Percentiles rank a stretch among this genome's conserved stretches.
Conservation (phyloP, 495 filamentous ascomycete species). For the Hypoxylon subgilvum region DNA sequence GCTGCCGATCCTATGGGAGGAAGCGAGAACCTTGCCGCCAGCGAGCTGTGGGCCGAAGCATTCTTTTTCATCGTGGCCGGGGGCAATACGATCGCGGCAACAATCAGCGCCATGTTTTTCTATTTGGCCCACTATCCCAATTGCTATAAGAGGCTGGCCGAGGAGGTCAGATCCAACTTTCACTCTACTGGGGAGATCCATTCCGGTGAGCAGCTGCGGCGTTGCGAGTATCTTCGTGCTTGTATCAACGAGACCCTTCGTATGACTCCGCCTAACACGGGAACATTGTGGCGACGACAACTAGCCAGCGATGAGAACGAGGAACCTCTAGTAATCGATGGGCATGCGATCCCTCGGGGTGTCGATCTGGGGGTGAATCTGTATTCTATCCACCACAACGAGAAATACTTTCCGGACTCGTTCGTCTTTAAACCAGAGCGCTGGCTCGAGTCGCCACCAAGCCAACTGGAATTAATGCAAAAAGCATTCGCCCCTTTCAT, state of each 20-base stretch:
- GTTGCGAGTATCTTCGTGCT: conserved; percentile 52
- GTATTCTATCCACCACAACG: background rate
- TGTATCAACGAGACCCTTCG: conserved; percentile 67
- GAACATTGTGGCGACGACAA: conserved; percentile 51
- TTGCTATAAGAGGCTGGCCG: conserved; percentile 47
- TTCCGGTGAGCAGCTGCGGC: conserved; percentile 53
- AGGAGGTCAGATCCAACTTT: conserved; percentile 50
- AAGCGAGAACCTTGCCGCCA: background rate
- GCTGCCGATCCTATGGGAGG: conserved; percentile 50
- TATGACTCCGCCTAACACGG: conserved; percentile 58
- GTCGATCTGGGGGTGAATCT: background rate
- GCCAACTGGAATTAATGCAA: too few relatives aligned
- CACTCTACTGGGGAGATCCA: conserved; percentile 44
- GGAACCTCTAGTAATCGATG: background rate
- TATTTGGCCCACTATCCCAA: conserved; percentile 42
- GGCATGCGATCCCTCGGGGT: background rate
- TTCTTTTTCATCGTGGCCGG: conserved; percentile 30
- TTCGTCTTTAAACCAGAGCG: background rate
- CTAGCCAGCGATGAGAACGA: background rate
- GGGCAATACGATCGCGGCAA: conserved; percentile 22
- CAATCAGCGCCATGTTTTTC: conserved; percentile 17
- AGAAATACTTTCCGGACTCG: background rate
- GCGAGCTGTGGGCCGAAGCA: conserved; percentile 29
- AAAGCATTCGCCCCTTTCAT: too few relatives aligned
- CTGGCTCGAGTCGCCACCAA: too few relatives aligned